A percentile compares a stretch with the other conserved stretches of the same genome.
Conservation (phyloP, 108 stramenopile species). For the Asterionellopsis glacialis region DNA sequence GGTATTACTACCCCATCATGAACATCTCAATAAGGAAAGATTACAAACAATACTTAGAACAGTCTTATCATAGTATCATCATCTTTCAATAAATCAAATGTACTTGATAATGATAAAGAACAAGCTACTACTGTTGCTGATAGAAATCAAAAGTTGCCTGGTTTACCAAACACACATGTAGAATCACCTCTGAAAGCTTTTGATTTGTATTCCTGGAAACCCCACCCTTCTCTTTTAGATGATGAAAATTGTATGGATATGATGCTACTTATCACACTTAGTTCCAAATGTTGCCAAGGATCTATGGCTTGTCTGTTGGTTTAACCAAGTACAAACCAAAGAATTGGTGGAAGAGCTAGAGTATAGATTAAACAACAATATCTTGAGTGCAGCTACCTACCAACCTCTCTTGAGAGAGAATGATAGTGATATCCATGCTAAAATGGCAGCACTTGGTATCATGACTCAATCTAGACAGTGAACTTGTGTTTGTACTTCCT, state of each 20-base stretch:
- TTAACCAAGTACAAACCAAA: slow-evolving; percentile 8
- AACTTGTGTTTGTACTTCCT: slow-evolving; percentile 38
- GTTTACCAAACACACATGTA: no score
- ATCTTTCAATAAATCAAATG: no score
- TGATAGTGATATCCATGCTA: slow-evolving; percentile 65
- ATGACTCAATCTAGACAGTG: slow-evolving; percentile 21
- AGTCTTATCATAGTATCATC: no score
- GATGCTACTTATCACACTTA: slow-evolving; percentile 53
- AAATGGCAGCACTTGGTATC: slow-evolving; percentile 56
- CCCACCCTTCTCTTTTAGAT: slow-evolving; percentile 24
- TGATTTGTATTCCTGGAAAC: slow-evolving; percentile 31
- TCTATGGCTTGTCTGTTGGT: slow-evolving; percentile 70
- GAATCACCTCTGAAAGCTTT: no score
- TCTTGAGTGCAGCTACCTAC: slow-evolving; percentile 52
- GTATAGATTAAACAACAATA: slow-evolving; percentile 4
- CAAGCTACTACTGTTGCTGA: no score
- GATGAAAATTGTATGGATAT: slow-evolving; percentile 71
- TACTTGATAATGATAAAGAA: no score
- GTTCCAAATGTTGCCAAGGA: slow-evolving; percentile 48
- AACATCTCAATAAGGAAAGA: no score
- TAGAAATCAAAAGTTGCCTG: no score
- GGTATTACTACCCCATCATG: slow-evolving; percentile 35
- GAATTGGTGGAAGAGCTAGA: neutral
- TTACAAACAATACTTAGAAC: no score
- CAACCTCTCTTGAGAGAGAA: slow-evolving; percentile 30